Evolutionary conservation across 2,329 filamentous ascomycete genomes (phyloP).

Genomic region (Fusarium denticulatum): DNA sequence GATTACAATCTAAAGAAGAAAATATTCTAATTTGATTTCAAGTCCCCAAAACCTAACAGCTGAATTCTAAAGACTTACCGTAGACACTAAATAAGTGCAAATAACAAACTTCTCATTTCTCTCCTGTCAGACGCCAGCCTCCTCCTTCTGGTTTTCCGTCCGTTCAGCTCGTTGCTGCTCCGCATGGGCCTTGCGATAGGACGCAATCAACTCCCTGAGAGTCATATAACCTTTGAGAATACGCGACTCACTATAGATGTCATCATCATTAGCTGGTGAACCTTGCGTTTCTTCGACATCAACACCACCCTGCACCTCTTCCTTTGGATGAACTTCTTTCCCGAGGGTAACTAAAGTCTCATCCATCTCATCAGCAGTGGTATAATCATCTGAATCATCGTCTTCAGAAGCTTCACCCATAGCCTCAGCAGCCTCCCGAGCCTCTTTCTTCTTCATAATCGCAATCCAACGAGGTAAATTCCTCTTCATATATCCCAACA

Average conservation of each 20-base stretch:
- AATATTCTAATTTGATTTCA: rapidly evolving
- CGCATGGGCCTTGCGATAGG: background rate
- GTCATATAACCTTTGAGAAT: background rate
- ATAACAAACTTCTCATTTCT: rapidly evolving
- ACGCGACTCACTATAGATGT: background rate
- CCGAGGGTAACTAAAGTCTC: background rate
- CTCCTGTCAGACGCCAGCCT: rapidly evolving
- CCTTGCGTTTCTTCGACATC: background rate
- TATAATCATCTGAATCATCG: too few relatives aligned
- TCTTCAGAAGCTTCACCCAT: background rate
- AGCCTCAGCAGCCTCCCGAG: background rate
- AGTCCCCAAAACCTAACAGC: rapidly evolving
- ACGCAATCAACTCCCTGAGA: background rate
- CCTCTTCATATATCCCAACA: background rate
- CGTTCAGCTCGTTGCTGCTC: background rate
- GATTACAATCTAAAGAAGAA: background rate
- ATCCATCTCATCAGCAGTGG: background rate
- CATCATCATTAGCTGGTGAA: background rate
- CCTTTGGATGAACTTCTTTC: rapidly evolving
- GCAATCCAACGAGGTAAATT: background rate
- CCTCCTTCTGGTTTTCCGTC: background rate
- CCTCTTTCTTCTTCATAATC: background rate
- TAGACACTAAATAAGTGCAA: too few relatives aligned
- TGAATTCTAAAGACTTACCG: background rate
- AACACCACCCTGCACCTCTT: background rate